Base-by-base conservation (phyloP, 2,329 filamentous ascomycete species). In the Fusarium torreyae region DNA sequence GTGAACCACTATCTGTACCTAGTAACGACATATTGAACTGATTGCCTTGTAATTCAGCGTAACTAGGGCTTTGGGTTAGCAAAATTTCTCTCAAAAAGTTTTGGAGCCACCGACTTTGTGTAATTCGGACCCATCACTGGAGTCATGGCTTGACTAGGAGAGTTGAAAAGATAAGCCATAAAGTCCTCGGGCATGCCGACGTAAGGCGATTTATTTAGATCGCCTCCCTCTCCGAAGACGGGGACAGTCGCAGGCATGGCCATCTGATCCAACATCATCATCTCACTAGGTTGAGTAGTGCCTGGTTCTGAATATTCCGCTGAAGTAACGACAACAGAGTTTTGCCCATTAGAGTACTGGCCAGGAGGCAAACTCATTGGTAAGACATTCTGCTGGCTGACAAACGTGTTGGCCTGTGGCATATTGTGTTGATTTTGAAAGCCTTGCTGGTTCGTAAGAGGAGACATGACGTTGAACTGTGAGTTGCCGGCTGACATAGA, bases 101-200 rank as follows among this genome's bases (percentile, higher is more conserved):
- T 17, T 26, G 20, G 8, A 34, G 14, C 20, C 46, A 80, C 86
- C 78, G 75, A 88, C 87, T 83, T 86, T 53, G 81, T 78, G 64
- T 76, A 71, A 31, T 75, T 68, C n/a, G 73, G 65, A 22, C 84
- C 81, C 61, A 85, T 78, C 63, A 88, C 82, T 26, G 86, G 85
- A 31, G 87, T 70, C 63, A 77, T 73, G 9, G 77, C 74, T 18
- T 76, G 70, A 28, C 72, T 66, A 8, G 77, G 65, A 4, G 78
- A 77, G 76, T 92, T 94, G 80, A 97, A 97, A 26, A 97, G 80
- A 84, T 92, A 97, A 7, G 91, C 90, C 69, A 94, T 91, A 74
- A 96, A 96, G 75, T 97, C 94, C 76, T 97, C 93, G 0, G 93
- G 91, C 82, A 97, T 92, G 10, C 92, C 91, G 6, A 87, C 86